Base-by-base conservation (phyloP, 1,284 basidiomycete genomes). In the Pseudozyma pruni region DNA sequence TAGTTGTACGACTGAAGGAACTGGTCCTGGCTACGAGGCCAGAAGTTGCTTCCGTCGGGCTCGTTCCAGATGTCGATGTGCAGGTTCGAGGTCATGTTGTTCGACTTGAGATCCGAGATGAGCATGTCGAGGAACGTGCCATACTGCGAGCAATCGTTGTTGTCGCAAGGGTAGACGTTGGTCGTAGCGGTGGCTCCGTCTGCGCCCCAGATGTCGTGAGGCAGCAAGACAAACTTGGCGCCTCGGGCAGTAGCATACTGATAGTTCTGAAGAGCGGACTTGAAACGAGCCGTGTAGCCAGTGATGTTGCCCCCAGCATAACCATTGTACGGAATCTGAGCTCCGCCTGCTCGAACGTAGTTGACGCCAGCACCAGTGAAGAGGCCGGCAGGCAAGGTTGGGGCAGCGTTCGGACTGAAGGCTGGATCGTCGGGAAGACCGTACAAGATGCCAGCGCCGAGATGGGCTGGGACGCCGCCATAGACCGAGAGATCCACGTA, bases 1-100 rank as follows among this genome's bases (percentile, higher is more conserved):
- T 39, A 45, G 8, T 19, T 37, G 22, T 54, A 54, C 19, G 27
- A 4, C 23, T 46, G 20, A 4, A 46, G 27, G 42, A n/a, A 54
- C 38, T 54, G 52, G 31, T 54, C 52, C 37, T 54, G 52, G 17
- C 52, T 54, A 17, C 43, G 52, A 3, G 43, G 37, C 52, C 52
- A 54, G 35, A 53, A 53, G 35, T 37, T 32, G 4, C 19, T 9
- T 7, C 37, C 43, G 20, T 46, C 52, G 8, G 52, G 52, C 31
- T 54, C 43, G 44, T 54, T 54, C 52, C 52, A 54, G 22, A 54
- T 17, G 17, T 54, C 52, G 20, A 54, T 46, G 19, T 45, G 37
- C 8, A 45, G 14, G 16, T 38, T 31, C 31, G 19, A 4, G 29
- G 33, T 14, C 43, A 54, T 46, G 43, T 39, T 39, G 43, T 54